Conservation (phyloP, 1,139 yeast species). For the Candida glucosophila region DNA sequence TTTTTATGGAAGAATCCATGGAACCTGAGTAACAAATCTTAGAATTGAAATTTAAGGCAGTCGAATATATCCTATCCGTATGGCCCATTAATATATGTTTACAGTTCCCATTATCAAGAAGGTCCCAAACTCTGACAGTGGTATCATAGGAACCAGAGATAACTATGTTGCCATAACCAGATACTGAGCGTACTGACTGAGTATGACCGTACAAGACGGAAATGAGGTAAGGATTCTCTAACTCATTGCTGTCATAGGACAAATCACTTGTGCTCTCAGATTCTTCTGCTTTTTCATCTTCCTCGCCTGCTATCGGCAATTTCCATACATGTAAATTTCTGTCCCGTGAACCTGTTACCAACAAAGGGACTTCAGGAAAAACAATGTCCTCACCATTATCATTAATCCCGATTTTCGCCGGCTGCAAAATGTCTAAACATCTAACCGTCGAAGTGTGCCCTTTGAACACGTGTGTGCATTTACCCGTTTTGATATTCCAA, state of each 20-base stretch:
- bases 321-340: conserved; percentile 85
- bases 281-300: conserved; percentile 23
- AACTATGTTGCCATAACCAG: conserved; percentile 77
- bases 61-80: conserved; percentile 77
- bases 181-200: conserved; percentile 79
- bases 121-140: conserved; percentile 88
- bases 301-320: conserved; percentile 51
- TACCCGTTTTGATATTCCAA: conserved; percentile 74
- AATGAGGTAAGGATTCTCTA: conserved; percentile 64
- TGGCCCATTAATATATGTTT: conserved; percentile 75
- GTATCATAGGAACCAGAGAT: conserved; percentile 90
- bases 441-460: conserved; percentile 93
- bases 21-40: conserved; percentile 87
- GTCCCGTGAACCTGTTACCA: conserved; percentile 89
- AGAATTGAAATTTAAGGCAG: conserved; percentile 68
- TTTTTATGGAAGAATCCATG: conserved; percentile 79
- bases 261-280: conserved; percentile 11
- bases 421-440: conserved; percentile 77
- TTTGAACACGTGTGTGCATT: conserved; percentile 75
- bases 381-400: conserved; percentile 57
- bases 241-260: conserved; percentile 28
- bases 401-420: conserved; percentile 49
- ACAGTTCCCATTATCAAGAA: conserved; percentile 61
- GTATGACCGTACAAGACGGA: conserved; percentile 80
- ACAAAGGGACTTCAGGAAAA: conserved; percentile 53